Conservation (phyloP, 2,329 filamentous ascomycete genomes). For the Colletotrichum orbiculare region DNA sequence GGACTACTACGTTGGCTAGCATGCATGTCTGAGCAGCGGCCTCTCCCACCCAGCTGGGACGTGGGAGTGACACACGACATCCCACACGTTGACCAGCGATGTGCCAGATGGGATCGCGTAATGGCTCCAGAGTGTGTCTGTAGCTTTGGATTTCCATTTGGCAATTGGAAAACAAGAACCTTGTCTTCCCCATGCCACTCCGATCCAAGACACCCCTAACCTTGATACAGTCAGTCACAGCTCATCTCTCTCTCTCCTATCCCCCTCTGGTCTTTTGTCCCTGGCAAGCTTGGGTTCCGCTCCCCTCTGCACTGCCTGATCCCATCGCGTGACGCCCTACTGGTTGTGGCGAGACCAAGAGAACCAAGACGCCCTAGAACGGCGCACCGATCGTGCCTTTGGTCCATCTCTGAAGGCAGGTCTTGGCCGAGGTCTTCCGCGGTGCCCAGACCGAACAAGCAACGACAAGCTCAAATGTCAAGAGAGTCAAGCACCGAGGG, state of each 20-base stretch:
- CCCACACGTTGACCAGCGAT: neutral
- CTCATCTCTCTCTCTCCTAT: neutral
- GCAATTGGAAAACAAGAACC: neutral
- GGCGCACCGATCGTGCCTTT: neutral
- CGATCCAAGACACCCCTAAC: constrained; percentile 16
- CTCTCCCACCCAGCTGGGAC: constrained; percentile 32
- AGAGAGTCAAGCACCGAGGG: neutral
- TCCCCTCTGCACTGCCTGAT: too few relatives aligned
- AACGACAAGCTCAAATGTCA: constrained; percentile 22
- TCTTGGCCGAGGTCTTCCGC: constrained; percentile 19
- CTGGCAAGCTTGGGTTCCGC: too few relatives aligned
- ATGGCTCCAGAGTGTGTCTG: constrained; percentile 1
- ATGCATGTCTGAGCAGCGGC: constrained; percentile 21
- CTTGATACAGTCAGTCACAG: neutral
- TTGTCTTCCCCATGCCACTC: neutral
- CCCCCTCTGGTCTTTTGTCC: neutral
- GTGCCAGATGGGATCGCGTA: constrained; percentile 18
- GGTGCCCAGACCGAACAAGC: constrained; percentile 24
- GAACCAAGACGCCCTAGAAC: neutral
- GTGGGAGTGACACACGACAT: constrained; percentile 4
- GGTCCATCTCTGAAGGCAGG: neutral
- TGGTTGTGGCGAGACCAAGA: constrained; percentile 32
- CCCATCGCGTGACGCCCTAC: constrained; percentile 22
- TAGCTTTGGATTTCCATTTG: neutral
- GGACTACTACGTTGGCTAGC: too few relatives aligned